These are phyloP conservation scores for Xylariaceae sp. DNA, from an alignment of 2,329 filamentous ascomycete genomes.

Conservation along the genomic window DNA sequence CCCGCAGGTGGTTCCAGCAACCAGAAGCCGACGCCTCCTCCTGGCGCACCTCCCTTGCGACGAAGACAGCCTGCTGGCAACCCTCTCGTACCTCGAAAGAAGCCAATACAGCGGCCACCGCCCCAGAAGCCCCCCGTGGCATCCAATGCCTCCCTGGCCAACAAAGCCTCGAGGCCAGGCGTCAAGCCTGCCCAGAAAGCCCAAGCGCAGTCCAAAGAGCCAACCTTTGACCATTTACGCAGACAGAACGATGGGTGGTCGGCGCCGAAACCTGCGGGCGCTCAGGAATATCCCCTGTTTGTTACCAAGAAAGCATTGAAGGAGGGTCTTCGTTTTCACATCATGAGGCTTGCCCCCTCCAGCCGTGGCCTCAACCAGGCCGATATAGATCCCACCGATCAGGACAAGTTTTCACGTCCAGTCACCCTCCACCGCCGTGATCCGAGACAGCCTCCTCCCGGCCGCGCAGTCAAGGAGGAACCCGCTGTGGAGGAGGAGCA, in stretches of 20 bases:
- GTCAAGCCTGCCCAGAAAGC: slow-evolving; percentile 14
- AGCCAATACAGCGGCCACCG: slow-evolving; percentile 31
- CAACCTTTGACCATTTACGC: slow-evolving; percentile 34
- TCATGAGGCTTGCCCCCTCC: slow-evolving; percentile 63
- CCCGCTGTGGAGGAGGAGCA: slow-evolving; percentile 30
- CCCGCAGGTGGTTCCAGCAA: slow-evolving; percentile 37
- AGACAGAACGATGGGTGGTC: slow-evolving; percentile 51
- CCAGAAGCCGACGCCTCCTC: slow-evolving; percentile 37
- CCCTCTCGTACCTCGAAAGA: slow-evolving; percentile 58
- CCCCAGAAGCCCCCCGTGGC: slow-evolving; percentile 21
- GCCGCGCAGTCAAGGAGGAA: slow-evolving; percentile 57
- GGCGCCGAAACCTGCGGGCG: slow-evolving; percentile 36
- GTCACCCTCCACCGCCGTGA: slow-evolving; percentile 86
- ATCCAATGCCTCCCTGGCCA: too few relatives aligned
- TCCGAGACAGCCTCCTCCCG: slow-evolving; percentile 60
- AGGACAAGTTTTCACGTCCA: slow-evolving; percentile 77
- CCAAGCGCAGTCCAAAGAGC: slow-evolving; percentile 7
- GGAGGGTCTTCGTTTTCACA: slow-evolving; percentile 75
- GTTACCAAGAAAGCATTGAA: slow-evolving; percentile 76
- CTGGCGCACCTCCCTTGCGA: slow-evolving; percentile 31
- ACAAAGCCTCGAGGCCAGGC: slow-evolving; percentile 15
- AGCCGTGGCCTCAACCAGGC: slow-evolving; percentile 44
- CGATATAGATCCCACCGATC: slow-evolving; percentile 58
- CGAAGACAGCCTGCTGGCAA: slow-evolving; percentile 43
- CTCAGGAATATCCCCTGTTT: slow-evolving; percentile 57